Evolutionary conservation across 495 filamentous ascomycete genomes (phyloP), one percentile per base, ranked within the genome.

Genomic region (Margaritispora aquatica): DNA sequence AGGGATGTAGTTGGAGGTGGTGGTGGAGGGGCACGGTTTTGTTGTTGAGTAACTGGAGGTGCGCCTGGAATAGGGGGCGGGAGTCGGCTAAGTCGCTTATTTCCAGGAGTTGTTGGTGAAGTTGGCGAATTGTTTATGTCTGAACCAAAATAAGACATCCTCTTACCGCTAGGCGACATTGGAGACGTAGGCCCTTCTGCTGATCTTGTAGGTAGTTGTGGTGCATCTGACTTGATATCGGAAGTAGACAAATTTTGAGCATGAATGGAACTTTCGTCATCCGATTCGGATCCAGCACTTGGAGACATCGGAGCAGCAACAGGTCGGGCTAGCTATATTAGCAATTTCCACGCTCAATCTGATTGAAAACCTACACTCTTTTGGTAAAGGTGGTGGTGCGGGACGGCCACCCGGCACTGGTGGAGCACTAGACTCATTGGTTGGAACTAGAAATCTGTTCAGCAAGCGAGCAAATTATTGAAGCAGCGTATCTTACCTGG

Each of bases 191-290:
- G 71, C 17, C 81, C 75, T 59, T 75, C 69, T 22, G 72, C 61
- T 1, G 83, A 76, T 17, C 81, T 74, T 31, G 68, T 61, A 52
- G 71, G 75, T 57, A 74, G 76, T 62, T 63, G 27, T 68, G 77
- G 27, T 64, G 60, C 55, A 62, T 80, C 77, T 36, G 65, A 73
- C 15, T 29, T 52, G 15, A 20, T 8, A 22, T 19, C 26, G 29
- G 73, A 61, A 8, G 62, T 38, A 34, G 62, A 55, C 27, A 69
- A 63, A 22, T 67, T 66, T 48, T 66, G 66, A 23, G 84, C 75
- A 61, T 80, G 79, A 51, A 83, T 73, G n/a, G 90, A 94, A 71
- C 96, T 75, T 68, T 98, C 94, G 72, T 97, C 95, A 71, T 96
- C 95, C 10, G 93, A 96, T 67, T 87, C 90, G 7, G 92, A 95